phyloP scores from a whole-genome alignment of 1,284 basidiomycete species.

The Marasmius tenuissimus region DNA sequence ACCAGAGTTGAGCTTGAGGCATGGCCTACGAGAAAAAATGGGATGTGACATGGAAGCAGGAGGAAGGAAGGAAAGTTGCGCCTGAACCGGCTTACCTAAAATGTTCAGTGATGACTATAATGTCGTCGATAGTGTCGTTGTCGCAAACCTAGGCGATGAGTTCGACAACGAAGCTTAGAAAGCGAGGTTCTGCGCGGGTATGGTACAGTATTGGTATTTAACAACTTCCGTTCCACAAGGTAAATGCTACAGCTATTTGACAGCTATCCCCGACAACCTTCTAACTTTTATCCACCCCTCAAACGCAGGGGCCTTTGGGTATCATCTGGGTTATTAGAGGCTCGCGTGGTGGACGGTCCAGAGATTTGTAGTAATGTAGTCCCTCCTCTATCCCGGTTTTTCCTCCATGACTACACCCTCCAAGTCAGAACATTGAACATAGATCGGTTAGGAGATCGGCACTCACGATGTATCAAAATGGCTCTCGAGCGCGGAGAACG shows the following conservation, averaged over 20 bases:
- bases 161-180: too few relatives aligned
- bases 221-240: too few relatives aligned
- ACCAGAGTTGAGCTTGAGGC: not conserved
- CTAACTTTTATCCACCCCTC: too few relatives aligned
- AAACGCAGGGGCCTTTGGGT: not conserved
- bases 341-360: constrained; percentile 8
- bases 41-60: not conserved
- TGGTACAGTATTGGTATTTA: too few relatives aligned
- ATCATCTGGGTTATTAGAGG: constrained; percentile 7
- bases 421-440: not conserved
- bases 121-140: too few relatives aligned
- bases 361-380: constrained; percentile 6
- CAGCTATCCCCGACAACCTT: too few relatives aligned
- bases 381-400: not conserved
- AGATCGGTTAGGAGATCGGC: not conserved
- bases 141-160: too few relatives aligned
- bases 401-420: not conserved
- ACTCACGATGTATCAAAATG: constrained; percentile 18
- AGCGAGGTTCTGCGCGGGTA: too few relatives aligned
- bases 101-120: too few relatives aligned
- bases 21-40: not conserved
- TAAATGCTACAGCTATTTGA: too few relatives aligned
- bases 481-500: constrained; percentile 13
- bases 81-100: too few relatives aligned
- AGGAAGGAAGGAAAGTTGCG: too few relatives aligned